These are phyloP conservation scores for Leonotis leonurus DNA, from an alignment of 257 asterid species.

Conservation along the genomic window DNA sequence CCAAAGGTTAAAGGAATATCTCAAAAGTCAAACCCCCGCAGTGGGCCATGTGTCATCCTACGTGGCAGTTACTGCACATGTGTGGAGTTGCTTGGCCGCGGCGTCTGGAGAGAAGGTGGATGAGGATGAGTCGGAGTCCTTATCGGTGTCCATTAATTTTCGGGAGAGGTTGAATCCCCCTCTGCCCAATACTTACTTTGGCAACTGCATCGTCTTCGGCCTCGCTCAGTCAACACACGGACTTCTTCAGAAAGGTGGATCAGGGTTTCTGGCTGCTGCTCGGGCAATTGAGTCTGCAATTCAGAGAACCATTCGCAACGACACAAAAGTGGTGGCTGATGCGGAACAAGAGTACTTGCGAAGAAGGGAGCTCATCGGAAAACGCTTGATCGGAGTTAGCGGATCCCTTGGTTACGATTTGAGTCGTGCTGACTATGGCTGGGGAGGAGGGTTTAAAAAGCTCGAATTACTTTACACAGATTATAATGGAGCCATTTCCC, in stretches of 20 bases:
- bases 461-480: background rate
- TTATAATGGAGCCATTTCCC: background rate
- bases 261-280: background rate
- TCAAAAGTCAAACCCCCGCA: background rate
- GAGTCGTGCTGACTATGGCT: background rate
- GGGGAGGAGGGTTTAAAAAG: background rate
- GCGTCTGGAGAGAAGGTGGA: background rate
- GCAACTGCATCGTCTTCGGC: background rate
- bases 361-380: background rate
- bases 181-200: background rate
- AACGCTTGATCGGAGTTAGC: background rate
- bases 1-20: background rate
- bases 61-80: background rate
- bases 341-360: background rate
- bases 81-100: background rate
- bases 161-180: background rate
- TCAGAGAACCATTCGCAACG: background rate
- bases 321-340: background rate
- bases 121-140: background rate
- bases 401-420: background rate
- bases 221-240: background rate
- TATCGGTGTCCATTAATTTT: background rate
- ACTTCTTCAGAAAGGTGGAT: background rate
- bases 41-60: background rate
- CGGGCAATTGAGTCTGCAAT: background rate